Conservation (phyloP, 2,329 filamentous ascomycete species). For the Epichloe sp. region DNA sequence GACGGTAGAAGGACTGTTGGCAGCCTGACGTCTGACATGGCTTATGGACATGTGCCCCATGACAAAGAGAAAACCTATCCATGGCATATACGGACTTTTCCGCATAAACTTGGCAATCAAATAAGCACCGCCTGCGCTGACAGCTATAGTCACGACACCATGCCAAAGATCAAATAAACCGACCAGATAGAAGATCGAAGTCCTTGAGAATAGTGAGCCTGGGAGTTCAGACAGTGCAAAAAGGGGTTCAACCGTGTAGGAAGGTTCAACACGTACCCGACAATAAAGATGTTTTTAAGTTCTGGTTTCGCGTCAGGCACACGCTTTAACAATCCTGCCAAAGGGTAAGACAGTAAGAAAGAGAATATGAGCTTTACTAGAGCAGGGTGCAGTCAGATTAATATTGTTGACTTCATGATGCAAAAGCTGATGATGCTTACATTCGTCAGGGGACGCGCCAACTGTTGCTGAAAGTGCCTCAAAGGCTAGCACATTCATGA, state of each 20-base stretch:
- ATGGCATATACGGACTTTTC: slow-evolving; percentile 84
- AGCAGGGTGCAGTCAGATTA: background rate
- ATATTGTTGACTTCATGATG: background rate
- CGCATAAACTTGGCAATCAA: slow-evolving; percentile 70
- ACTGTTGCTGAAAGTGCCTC: slow-evolving; percentile 18
- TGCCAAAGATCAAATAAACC: slow-evolving; percentile 88
- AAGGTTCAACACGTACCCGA: slow-evolving; percentile 40
- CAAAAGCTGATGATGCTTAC: slow-evolving; percentile 12
- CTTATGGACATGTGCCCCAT: slow-evolving; percentile 93
- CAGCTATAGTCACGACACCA: slow-evolving; percentile 65
- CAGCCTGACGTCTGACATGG: slow-evolving; percentile 70
- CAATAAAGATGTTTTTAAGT: slow-evolving; percentile 78
- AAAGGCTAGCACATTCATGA: slow-evolving; percentile 16
- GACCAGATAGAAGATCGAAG: slow-evolving; percentile 80
- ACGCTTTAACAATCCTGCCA: slow-evolving; percentile 78
- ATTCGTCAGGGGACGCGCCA: slow-evolving; percentile 25
- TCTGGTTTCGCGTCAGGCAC: slow-evolving; percentile 74
- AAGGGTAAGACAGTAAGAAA: slow-evolving; percentile 83
- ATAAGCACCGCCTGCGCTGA: slow-evolving; percentile 71
- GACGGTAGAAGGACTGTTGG: slow-evolving; percentile 50
- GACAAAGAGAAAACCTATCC: slow-evolving; percentile 84
- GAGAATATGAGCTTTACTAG: slow-evolving; percentile 86
- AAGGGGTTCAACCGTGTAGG: background rate
- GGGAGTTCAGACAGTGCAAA: background rate
- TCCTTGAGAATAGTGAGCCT: slow-evolving; percentile 29